Base-by-base conservation (phyloP, 176 grass and related monocot genomes). In the Zizania latifolia region DNA sequence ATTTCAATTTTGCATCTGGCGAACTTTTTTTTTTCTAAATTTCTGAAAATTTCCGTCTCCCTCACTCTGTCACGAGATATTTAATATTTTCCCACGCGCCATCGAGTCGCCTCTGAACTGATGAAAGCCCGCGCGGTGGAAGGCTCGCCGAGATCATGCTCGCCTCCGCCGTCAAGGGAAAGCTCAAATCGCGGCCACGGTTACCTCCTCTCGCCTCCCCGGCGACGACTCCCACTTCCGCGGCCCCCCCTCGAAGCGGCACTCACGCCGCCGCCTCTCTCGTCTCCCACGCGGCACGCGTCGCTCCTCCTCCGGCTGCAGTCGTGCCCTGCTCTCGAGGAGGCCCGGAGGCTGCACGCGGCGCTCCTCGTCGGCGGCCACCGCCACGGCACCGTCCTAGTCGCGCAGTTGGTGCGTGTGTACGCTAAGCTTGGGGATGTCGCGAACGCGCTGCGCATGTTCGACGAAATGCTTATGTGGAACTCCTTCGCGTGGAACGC, bases 401-500 rank as follows among this genome's bases (percentile, higher is more conserved):
- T 40, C 2, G 78, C 89, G 4, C 89, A 92, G 78, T 63, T 92
- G 40, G 85, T 92, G 46, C 62, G 63, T 0, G 75, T 33, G n/a
- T 92, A 92, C 59, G 63, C 60, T 0, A 61, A 17, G 46, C 74
- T 71, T 3, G 46, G 72, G 17, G 46, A 70, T 1, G 34, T 44
- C 13, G 45, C 15, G 5, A 38, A 67, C 5, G 89, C 89, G 31
- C 63, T 88, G 17, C 38, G 6, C 0, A 22, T 85, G 70, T 82
- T 92, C 78, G 68, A 85, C 70, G 69, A 61, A 77, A 76, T 88
- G 77, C 85, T 62, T 0, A 70, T 19, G 66, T 71, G 64, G 59
- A 92, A 88, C 58, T 85, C 85, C 38, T 88, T 92, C 57, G 78
- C 89, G 31, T 92, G 85, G 82, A 92, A 88, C 57, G 75, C 78